Evolutionary conservation across 345 rosid genomes (phyloP), one percentile per base, ranked within the genome.

Genomic region (Gossypium anomalum): DNA sequence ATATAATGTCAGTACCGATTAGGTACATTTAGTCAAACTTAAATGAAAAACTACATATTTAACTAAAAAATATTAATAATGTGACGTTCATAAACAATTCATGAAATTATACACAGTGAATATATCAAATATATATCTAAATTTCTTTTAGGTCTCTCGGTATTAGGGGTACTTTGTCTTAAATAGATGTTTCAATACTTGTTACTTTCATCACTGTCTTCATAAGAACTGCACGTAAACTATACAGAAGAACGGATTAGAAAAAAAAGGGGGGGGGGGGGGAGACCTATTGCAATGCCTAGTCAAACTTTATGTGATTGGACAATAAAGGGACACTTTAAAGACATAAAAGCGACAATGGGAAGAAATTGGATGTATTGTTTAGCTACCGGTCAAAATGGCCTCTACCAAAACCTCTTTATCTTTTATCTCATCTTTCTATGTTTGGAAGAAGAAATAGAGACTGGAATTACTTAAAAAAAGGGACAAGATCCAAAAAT

Each of bases 291-390:
- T 10, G 16, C 13, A 48, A 2, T 48, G 52, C 52, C 4, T 48
- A 2, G 52, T 82, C 82, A 79, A 84, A 80, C 84, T 67, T 82
- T 80, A 67, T 70, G 52, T 22, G 19, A 57, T 76, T 76, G 82
- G 76, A 76, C 67, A 34, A 34, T 34, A 82, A 77, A 65, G 77
- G 41, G 81, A 75, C 78, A 75, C 64, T 34, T 22, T 4, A 34
- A 34, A 4, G 38, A 34, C 38, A 34, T 34, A 34, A 34, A 34
- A 34, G 38, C 38, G 38, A 34, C 38, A 34, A 34, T 4, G 38
- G 1, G 38, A 4, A 34, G 79, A 52, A 75, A 72, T 23, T 23
- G 17, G 47, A 38, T 47, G 6, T 7, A 34, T 69, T 49, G 14
- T 23, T 23, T 45, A 79, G 61, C 80, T 72, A 78, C 73, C 75